These are phyloP conservation scores for Byssochlamys sp. DNA, from an alignment of 2,329 filamentous ascomycete genomes.

Conservation along the genomic window DNA sequence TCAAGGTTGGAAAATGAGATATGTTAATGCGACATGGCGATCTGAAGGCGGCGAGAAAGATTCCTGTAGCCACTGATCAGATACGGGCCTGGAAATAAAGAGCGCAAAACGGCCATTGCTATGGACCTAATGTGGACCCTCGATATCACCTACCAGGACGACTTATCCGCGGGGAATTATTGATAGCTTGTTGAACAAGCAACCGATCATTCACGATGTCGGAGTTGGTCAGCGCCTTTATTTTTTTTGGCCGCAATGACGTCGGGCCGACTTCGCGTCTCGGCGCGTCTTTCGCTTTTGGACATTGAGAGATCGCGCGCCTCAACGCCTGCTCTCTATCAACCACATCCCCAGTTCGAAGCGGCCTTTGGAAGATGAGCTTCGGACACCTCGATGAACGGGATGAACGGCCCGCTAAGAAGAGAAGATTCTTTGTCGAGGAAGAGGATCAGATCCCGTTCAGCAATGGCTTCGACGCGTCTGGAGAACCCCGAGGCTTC, in stretches of 20 bases:
- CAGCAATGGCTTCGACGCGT: slow-evolving; percentile 6
- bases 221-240: background rate
- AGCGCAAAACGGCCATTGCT: background rate
- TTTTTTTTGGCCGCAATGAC: slow-evolving; percentile 14
- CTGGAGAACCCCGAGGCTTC: background rate
- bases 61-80: background rate
- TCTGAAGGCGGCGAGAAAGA: background rate
- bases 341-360: background rate
- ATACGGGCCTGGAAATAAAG: background rate
- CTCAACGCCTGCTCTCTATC: background rate
- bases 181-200: background rate
- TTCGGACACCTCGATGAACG: slow-evolving; percentile 40
- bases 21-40: background rate
- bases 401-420: slow-evolving; percentile 50
- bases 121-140: background rate
- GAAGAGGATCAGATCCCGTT: slow-evolving; percentile 22
- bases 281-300: slow-evolving; percentile 2
- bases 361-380: slow-evolving; percentile 19
- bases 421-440: slow-evolving; percentile 54
- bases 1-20: background rate
- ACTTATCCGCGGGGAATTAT: background rate
- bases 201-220: background rate
- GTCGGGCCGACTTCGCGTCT: slow-evolving; percentile 16
- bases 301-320: background rate
- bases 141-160: background rate